Base-by-base conservation (phyloP, 495 filamentous ascomycete species). In the Aspergillus conjunctus region DNA sequence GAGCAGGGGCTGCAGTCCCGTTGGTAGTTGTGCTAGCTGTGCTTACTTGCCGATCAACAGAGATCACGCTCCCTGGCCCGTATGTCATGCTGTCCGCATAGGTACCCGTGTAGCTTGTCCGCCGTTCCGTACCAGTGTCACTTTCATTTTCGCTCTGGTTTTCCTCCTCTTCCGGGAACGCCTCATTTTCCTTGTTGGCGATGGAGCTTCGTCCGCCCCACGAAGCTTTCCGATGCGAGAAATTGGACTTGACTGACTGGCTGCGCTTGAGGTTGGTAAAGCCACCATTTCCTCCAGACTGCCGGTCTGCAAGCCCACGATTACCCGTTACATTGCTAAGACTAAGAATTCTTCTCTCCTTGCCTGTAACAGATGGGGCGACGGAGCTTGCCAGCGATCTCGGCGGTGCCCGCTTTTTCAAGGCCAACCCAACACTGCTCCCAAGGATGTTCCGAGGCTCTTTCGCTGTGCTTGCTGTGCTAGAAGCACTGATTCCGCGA, bases 261-360 rank as follows among this genome's bases (percentile, higher is more conserved):
- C 87, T 89, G 49, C 88, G 84, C 69, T 89, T 87, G 55, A 89
- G 64, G 33, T 71, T 79, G 1, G 76, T 72, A 49, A 83, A 68
- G 12, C 80, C 77, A 32, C 77, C 73, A 57, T 71, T 78, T 41
- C 68, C 69, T 32, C 72, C 77, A 43, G 73, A 72, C 58, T 84
- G 82, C 64, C 85, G 87, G 61, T 86, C 79, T 10, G 65, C 64
- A 56, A 78, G 74, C 11, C 88, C 87, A 6, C 87, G 79, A 68
- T 96, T 96, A 57, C 87, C 85, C 8, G 83, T 89, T 18, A 98
- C 93, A 69, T 96, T 88, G 69, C 87, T 95, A 41, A 97, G 83
- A 54, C 90, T 94, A 43, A 93, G 82, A 62, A 97, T 97, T 11
- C 94, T 87, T 3, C 93, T 85, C 62, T 82, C 80, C 46, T 75